These are phyloP conservation scores for Aspergillus oerlinghausenensis DNA, from an alignment of 2,329 filamentous ascomycete species.

Conservation along the genomic window DNA sequence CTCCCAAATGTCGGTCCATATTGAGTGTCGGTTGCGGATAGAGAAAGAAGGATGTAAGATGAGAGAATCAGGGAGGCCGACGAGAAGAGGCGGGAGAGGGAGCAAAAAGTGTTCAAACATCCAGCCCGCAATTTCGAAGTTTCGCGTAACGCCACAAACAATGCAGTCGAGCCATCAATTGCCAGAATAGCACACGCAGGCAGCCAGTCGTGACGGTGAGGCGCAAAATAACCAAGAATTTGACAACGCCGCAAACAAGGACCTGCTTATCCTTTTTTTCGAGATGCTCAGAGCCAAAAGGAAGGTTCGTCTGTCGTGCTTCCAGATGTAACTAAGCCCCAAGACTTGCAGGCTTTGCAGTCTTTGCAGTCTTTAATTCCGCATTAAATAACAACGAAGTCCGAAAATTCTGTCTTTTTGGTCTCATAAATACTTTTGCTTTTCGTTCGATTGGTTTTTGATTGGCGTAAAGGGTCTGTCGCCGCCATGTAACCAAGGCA, in stretches of 20 bases:
- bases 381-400: not conserved
- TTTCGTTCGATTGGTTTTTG: not conserved
- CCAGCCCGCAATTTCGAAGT: conserved; percentile 28
- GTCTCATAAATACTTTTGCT: not conserved
- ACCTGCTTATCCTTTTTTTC: not conserved
- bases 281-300: not conserved
- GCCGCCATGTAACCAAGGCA: not conserved
- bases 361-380: not conserved
- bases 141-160: conserved; percentile 29
- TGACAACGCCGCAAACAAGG: not conserved
- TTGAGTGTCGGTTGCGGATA: not conserved
- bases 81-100: conserved; percentile 5
- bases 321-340: not conserved
- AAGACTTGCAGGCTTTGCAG: not conserved
- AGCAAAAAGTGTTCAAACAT: conserved; percentile 24
- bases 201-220: not conserved
- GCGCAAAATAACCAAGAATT: not conserved
- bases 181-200: not conserved
- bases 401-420: not conserved
- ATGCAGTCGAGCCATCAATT: conserved; percentile 22
- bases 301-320: not conserved
- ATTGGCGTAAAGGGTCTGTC: not conserved
- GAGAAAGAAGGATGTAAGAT: not conserved
- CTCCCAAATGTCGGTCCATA: conserved; percentile 3
- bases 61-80: not conserved